Base-by-base conservation (phyloP, 1,284 basidiomycete species). In the Ganoderma leucocontextum region DNA sequence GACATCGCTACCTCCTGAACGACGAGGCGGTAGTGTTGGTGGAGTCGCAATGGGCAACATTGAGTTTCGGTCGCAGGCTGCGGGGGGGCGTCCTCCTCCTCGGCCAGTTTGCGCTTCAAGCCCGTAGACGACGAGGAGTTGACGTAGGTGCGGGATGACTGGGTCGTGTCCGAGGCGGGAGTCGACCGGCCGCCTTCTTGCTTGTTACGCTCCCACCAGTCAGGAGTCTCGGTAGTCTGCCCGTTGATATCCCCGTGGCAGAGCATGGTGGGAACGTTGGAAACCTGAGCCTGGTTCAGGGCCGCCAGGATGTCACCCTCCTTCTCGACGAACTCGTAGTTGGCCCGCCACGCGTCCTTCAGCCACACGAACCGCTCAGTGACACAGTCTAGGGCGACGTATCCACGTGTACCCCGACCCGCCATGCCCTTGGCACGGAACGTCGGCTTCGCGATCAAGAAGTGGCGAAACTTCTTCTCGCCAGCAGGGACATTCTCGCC, bases 291-390 rank as follows among this genome's bases (percentile, higher is more conserved):
- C 12, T 42, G 4, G 49, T 63, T 63, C 10, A 63, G 29, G 2
- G 0, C 6, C 22, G 53, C 19, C 25, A 63, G 36, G 22, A 55
- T 57, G 25, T 53, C 49, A 8, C 62, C 62, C 10, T 63, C 62
- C 19, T n/a, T 35, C 13, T 25, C 49, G 33, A 63, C 38, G 33
- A 42, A 29, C 15, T 33, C 19, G 60, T 62, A 35, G 29, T 42
- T n/a, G n/a, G 44, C 22, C 7, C 66, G 62, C 66, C 66, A 68
- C 2, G 35, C 35, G 59, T 68, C 66, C 62, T 68, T 68, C 10
- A 68, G 49, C 35, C 38, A 64, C 9, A 57, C 66, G n/a, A 68
- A 64, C 55, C n/a, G 19, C 19, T 19, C 36, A 36, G 55, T 36
- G 19, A 2, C 55, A 10, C 55, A 58, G 55, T 39, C 55, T 29